Percentiles rank a stretch among this genome's conserved stretches.
Conservation (phyloP, 768 basidiomycete genomes). For the Galerina sulciceps region DNA sequence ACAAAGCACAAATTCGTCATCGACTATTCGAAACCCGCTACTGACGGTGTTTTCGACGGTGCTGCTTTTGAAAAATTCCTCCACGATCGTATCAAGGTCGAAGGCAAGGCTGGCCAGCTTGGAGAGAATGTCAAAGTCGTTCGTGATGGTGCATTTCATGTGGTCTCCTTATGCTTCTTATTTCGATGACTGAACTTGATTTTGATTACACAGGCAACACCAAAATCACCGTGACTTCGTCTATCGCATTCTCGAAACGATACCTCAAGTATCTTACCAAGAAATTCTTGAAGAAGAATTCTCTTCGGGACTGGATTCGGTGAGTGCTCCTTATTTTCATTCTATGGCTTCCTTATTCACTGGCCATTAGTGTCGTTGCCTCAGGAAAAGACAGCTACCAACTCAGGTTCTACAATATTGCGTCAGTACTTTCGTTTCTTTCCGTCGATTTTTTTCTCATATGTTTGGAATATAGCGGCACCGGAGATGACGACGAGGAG, state of each 20-base stretch:
- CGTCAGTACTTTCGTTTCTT: conserved; percentile 50
- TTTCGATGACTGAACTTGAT: background rate
- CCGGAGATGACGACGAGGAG: conserved; percentile 44
- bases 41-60: conserved; percentile 61
- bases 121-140: conserved; percentile 87
- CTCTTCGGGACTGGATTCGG: conserved; percentile 96
- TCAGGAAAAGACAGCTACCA: conserved; percentile 93
- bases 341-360: conserved; percentile 5
- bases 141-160: conserved; percentile 71
- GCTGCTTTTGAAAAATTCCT: conserved; percentile 83
- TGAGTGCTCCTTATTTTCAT: conserved; percentile 30
- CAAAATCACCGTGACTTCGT: conserved; percentile 85
- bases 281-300: conserved; percentile 99
- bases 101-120: conserved; percentile 89
- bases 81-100: conserved; percentile 93
- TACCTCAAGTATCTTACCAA: conserved; percentile 99
- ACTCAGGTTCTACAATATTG: conserved; percentile 93
- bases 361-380: conserved; percentile 74
- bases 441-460: conserved; percentile 9
- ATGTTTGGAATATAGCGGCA: conserved; percentile 23
- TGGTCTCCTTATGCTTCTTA: background rate
- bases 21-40: conserved; percentile 85
- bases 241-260: conserved; percentile 92
- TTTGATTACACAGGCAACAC: conserved; percentile 57
- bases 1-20: conserved; percentile 78